A percentile compares a stretch with the other conserved stretches of the same genome.
Conservation (phyloP, 805 yeast genomes). For the Pichia heedii region DNA sequence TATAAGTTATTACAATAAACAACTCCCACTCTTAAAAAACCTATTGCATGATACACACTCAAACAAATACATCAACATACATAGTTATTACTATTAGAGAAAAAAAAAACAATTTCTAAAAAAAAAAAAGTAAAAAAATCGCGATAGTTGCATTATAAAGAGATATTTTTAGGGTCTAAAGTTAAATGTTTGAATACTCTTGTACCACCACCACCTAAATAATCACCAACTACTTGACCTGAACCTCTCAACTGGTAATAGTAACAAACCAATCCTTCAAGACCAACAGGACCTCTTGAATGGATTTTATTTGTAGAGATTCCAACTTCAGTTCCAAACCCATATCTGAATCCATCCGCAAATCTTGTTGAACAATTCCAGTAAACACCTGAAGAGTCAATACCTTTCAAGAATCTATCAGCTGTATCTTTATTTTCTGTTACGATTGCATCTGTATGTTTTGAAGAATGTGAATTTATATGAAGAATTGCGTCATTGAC, state of each 20-base stretch:
- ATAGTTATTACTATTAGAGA: neutral
- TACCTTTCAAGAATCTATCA: conserved; percentile 66
- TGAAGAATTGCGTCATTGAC: conserved; percentile 73
- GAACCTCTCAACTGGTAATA: conserved; percentile 88
- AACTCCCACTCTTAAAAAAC: too few species aligned
- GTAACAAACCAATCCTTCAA: conserved; percentile 93
- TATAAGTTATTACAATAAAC: too few species aligned
- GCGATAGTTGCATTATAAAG: neutral
- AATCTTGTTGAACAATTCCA: conserved; percentile 97
- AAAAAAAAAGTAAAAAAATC: too few species aligned
- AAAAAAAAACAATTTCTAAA: too few species aligned
- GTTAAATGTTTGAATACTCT: conserved; percentile 70
- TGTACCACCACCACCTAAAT: conserved; percentile 86
- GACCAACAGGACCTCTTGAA: conserved; percentile 97
- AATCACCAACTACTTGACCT: conserved; percentile 90
- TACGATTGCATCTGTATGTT: conserved; percentile 89
- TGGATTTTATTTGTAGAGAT: conserved; percentile 95
- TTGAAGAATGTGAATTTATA: conserved; percentile 86
- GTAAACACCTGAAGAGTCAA: conserved; percentile 94
- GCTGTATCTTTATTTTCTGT: conserved; percentile 70
- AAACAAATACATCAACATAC: too few species aligned
- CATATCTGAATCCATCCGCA: conserved; percentile 98
- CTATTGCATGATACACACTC: too few species aligned
- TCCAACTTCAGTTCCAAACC: conserved; percentile 98
- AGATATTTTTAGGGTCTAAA: conserved; percentile 31